Conservation (phyloP, 2,329 filamentous ascomycete genomes). For the Cercospora beticola region DNA sequence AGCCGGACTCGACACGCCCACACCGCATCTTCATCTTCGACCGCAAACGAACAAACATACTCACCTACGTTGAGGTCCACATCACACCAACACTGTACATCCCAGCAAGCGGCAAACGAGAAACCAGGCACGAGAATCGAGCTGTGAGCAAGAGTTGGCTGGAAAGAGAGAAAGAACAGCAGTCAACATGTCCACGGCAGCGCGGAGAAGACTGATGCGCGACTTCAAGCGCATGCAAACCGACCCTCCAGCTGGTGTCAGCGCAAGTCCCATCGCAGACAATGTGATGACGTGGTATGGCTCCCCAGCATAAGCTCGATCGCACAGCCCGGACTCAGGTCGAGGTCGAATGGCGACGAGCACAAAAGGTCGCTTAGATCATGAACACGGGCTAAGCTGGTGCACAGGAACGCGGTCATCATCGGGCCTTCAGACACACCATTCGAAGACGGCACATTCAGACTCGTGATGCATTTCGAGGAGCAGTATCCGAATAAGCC, state of each 20-base stretch:
- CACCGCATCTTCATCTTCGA: neutral
- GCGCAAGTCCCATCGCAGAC: constrained; percentile 90
- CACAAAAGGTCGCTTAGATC: neutral
- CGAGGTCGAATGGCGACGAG: neutral
- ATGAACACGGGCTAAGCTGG: constrained; percentile 14
- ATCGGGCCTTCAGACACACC: constrained; percentile 96
- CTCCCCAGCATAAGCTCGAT: neutral
- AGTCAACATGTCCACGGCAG: constrained; percentile 81
- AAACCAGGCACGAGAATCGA: neutral
- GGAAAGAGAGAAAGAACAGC: neutral
- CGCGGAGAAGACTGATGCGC: constrained; percentile 93
- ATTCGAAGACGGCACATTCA: constrained; percentile 96
- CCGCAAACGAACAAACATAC: neutral
- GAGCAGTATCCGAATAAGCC: constrained; percentile 99
- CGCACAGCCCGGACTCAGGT: neutral
- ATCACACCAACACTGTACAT: neutral
- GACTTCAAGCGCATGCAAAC: constrained; percentile 99
- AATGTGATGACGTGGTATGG: constrained; percentile 94
- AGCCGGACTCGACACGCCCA: neutral
- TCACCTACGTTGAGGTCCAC: neutral
- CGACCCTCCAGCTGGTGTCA: constrained; percentile 93
- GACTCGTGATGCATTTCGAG: constrained; percentile 98
- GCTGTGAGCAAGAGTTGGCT: neutral
- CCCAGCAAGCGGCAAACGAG: neutral
- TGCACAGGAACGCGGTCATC: constrained; percentile 88